These are phyloP conservation scores for Senna siamea DNA, from an alignment of 306 rosid species.

Conservation along the genomic window DNA sequence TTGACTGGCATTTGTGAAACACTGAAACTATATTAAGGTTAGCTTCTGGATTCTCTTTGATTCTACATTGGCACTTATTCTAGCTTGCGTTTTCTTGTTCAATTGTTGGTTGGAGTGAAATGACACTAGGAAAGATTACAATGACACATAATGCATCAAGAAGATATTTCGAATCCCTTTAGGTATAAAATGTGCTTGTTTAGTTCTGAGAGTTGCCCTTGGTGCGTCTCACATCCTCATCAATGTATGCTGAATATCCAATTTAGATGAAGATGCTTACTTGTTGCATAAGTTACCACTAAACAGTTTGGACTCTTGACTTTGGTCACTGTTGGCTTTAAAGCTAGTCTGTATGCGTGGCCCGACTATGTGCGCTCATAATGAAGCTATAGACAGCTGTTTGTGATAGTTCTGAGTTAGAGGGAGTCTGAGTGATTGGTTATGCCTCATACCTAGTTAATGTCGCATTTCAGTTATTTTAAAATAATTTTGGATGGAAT, in stretches of 20 bases:
- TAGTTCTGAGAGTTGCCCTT: not conserved
- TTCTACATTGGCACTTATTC: not conserved
- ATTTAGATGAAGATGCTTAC: not conserved
- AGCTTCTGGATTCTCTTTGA: not conserved
- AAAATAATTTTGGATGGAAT: constrained; percentile 15
- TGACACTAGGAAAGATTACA: not conserved
- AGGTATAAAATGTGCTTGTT: constrained; percentile 9
- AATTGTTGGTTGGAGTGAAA: constrained; percentile 5
- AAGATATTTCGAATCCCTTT: constrained; percentile 10
- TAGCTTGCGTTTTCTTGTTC: not conserved
- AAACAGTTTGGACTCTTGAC: not conserved
- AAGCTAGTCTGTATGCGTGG: not conserved
- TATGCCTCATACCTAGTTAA: constrained; percentile 19
- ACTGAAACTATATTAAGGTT: not conserved
- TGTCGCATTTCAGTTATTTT: constrained; percentile 16
- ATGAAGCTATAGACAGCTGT: constrained; percentile 8
- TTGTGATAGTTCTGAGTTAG: constrained; percentile 1
- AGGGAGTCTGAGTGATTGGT: not conserved
- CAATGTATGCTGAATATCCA: not conserved
- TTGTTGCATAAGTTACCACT: not conserved
- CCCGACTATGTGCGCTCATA: constrained; percentile 2
- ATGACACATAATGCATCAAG: not conserved
- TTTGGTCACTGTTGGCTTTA: no score
- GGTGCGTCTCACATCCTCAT: not conserved
- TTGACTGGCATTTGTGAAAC: constrained; percentile 1